Evolutionary conservation across 2,329 filamentous ascomycete genomes (phyloP).

Genomic region (Phaeosphaeriaceae sp.): DNA sequence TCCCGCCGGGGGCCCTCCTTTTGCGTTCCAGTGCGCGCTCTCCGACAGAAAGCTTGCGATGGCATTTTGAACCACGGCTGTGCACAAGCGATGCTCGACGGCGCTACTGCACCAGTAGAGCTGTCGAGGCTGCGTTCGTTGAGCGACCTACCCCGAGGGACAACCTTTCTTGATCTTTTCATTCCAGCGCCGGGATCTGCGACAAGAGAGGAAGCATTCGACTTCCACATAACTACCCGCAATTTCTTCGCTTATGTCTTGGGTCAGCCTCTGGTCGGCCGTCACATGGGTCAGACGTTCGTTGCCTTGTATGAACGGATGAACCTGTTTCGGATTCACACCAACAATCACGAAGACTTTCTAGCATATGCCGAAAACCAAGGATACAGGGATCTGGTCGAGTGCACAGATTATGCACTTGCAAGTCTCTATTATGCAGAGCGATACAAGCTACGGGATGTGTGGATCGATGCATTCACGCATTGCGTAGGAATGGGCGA

Average conservation of each 20-base stretch:
- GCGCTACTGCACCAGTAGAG: conserved; percentile 5
- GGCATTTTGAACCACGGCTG: conserved; percentile 63
- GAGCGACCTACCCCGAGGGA: conserved; percentile 51
- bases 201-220: conserved; percentile 62
- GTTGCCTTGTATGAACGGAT: conserved; percentile 71
- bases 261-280: conserved; percentile 70
- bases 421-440: conserved; percentile 74
- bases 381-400: conserved; percentile 72
- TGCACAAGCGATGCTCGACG: conserved; percentile 28
- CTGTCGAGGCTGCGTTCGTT: conserved; percentile 23
- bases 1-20: conserved; percentile 73
- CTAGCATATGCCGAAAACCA: conserved; percentile 71
- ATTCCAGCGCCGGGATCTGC: conserved; percentile 68
- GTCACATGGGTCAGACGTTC: conserved; percentile 68
- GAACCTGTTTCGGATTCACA: conserved; percentile 64
- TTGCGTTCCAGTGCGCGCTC: conserved; percentile 64
- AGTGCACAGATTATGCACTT: conserved; percentile 71
- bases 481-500: conserved; percentile 83
- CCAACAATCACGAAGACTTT: conserved; percentile 67
- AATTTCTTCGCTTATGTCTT: conserved; percentile 79
- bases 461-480: conserved; percentile 76
- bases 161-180: conserved; percentile 64
- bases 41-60: conserved; percentile 66
- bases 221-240: conserved; percentile 72
- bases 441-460: conserved; percentile 65